Conservation (phyloP, 2,329 filamentous ascomycete species). For the Hirsutella minnesotensis region DNA sequence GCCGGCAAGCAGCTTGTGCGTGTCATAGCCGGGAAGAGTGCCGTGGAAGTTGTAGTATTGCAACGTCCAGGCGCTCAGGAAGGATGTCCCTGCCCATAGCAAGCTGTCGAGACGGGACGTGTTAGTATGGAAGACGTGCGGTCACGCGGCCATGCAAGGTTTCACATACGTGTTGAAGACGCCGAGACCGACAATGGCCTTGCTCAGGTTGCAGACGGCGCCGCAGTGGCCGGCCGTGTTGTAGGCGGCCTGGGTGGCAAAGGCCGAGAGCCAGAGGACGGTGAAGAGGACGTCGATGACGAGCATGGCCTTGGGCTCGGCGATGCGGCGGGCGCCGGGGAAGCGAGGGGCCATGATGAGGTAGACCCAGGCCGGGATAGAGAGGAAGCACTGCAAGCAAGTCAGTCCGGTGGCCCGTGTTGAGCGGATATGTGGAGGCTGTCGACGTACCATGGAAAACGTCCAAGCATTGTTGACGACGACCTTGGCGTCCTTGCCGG, state of each 20-base stretch:
- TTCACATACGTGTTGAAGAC: slow-evolving; percentile 53
- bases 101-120: slow-evolving; percentile 26
- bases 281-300: slow-evolving; percentile 44
- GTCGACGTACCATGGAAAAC: slow-evolving; percentile 45
- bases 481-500: slow-evolving; percentile 32
- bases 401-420: slow-evolving; percentile 6
- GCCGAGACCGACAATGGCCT: slow-evolving; percentile 49
- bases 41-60: slow-evolving; percentile 52
- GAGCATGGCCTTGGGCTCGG: slow-evolving; percentile 50
- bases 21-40: slow-evolving; percentile 49
- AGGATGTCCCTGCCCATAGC: slow-evolving; percentile 39
- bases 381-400: slow-evolving; percentile 46
- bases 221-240: slow-evolving; percentile 46
- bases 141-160: neutral
- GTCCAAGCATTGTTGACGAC: slow-evolving; percentile 51
- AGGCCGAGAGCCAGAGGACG: slow-evolving; percentile 55
- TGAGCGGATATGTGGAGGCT: neutral
- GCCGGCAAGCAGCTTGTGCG: slow-evolving; percentile 26
- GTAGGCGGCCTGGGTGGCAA: slow-evolving; percentile 53
- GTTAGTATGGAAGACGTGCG: too few species aligned
- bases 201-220: slow-evolving; percentile 46
- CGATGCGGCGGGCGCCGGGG: slow-evolving; percentile 47
- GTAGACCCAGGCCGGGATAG: slow-evolving; percentile 52
- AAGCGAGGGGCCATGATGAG: slow-evolving; percentile 53
- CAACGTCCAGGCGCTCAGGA: slow-evolving; percentile 47